These are phyloP conservation scores for Lachnellula hyalina DNA, from an alignment of 2,329 filamentous ascomycete species.

Conservation along the genomic window DNA sequence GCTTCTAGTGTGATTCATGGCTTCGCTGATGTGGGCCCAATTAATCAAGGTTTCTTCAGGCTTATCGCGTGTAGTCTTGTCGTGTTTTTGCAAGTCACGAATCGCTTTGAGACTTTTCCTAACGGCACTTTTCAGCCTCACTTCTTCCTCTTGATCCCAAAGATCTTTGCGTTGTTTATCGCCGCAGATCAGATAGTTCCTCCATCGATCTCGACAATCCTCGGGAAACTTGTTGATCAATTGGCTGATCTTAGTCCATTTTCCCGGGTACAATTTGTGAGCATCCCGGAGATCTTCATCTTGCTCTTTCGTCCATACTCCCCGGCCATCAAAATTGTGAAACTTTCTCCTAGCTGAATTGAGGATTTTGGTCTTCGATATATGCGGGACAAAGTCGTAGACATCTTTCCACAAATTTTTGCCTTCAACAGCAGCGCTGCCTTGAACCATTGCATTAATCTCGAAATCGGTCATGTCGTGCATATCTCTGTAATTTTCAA, in stretches of 20 bases:
- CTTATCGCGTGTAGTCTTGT: slow-evolving; percentile 31
- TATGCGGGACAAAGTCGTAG: slow-evolving; percentile 43
- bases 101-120: slow-evolving; percentile 46
- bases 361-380: slow-evolving; percentile 49
- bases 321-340: slow-evolving; percentile 59
- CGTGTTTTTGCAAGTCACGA: slow-evolving; percentile 31
- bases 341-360: slow-evolving; percentile 56
- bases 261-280: slow-evolving; percentile 40
- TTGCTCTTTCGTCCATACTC: slow-evolving; percentile 53
- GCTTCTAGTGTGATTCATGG: slow-evolving; percentile 56
- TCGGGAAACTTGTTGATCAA: slow-evolving; percentile 58
- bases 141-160: slow-evolving; percentile 60
- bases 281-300: slow-evolving; percentile 48
- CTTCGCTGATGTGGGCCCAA: slow-evolving; percentile 59
- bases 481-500: slow-evolving; percentile 42
- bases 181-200: slow-evolving; percentile 59
- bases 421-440: slow-evolving; percentile 30
- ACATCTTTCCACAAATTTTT: slow-evolving; percentile 47
- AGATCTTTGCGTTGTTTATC: slow-evolving; percentile 44
- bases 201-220: slow-evolving; percentile 65
- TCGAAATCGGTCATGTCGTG: slow-evolving; percentile 39
- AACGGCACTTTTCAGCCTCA: slow-evolving; percentile 39
- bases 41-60: slow-evolving; percentile 51
- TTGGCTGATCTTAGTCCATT: slow-evolving; percentile 59
- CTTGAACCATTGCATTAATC: slow-evolving; percentile 44